These are phyloP conservation scores for Phaeomoniella chlamydospora DNA, from an alignment of 2,329 filamentous ascomycete genomes.

Conservation along the genomic window DNA sequence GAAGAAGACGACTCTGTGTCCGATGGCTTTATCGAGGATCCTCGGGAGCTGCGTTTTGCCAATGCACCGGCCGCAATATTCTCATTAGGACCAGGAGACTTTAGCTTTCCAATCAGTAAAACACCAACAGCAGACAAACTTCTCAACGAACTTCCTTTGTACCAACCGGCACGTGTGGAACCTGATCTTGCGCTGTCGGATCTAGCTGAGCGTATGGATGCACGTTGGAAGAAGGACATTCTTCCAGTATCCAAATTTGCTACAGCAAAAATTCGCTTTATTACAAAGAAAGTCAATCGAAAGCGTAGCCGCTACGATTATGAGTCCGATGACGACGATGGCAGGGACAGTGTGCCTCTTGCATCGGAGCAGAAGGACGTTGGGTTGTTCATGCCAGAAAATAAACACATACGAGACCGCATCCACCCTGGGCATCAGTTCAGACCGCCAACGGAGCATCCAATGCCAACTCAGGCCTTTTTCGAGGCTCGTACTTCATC, in stretches of 20 bases:
- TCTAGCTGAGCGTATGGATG: conserved; percentile 42
- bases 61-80: conserved; percentile 65
- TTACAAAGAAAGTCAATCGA: conserved; percentile 47
- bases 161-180: conserved; percentile 44
- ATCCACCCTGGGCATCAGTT: conserved; percentile 88
- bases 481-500: conserved; percentile 79
- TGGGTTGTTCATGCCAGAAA: conserved; percentile 77
- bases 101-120: conserved; percentile 62
- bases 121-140: conserved; percentile 64
- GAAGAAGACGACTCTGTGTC: conserved; percentile 44
- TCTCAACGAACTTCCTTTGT: conserved; percentile 68
- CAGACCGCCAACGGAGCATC: conserved; percentile 76
- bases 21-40: conserved; percentile 30
- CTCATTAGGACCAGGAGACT: conserved; percentile 64
- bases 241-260: conserved; percentile 78
- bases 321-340: conserved; percentile 55
- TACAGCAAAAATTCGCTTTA: conserved; percentile 62
- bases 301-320: conserved; percentile 80
- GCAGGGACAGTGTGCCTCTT: conserved; percentile 35
- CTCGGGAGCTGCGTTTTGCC: conserved; percentile 25
- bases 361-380: conserved; percentile 60
- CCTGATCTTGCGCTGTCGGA: conserved; percentile 24
- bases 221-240: conserved; percentile 60
- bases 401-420: conserved; percentile 77
- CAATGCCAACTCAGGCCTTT: conserved; percentile 80